Percentiles rank a stretch among this genome's conserved stretches.
Conservation (phyloP, 1,139 yeast genomes). For the Saccharomyces hybrid region DNA sequence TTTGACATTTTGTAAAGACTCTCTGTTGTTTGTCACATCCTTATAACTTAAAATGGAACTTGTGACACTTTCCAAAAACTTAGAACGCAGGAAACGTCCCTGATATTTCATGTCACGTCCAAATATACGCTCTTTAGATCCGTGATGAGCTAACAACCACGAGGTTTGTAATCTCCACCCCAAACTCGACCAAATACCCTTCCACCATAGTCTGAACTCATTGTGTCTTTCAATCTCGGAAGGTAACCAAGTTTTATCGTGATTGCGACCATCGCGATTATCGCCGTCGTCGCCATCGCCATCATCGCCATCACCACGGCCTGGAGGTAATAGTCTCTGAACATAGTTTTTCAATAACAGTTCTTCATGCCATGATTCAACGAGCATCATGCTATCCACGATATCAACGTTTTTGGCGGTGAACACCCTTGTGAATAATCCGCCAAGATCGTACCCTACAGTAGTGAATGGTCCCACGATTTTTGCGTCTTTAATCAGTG, state of each 20-base stretch:
- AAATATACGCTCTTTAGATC: constrained; percentile 54
- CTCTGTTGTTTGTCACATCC: constrained; percentile 50
- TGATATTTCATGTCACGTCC: constrained; percentile 58
- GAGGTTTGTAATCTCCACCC: constrained; percentile 44
- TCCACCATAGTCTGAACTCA: constrained; percentile 59
- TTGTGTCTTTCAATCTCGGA: constrained; percentile 28
- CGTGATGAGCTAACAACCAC: constrained; percentile 41
- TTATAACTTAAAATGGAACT: constrained; percentile 58
- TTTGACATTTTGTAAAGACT: constrained; percentile 47
- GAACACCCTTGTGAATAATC: constrained; percentile 66
- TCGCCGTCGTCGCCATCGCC: constrained; percentile 12
- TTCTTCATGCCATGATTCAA: constrained; percentile 76
- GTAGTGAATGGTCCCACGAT: constrained; percentile 52
- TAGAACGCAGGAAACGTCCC: constrained; percentile 57
- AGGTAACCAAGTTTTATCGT: constrained; percentile 19
- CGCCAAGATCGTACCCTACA: constrained; percentile 81
- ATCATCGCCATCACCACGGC: constrained; percentile 21
- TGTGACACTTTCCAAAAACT: constrained; percentile 69
- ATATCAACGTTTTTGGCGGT: constrained; percentile 56
- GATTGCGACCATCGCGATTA: constrained; percentile 9
- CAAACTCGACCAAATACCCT: constrained; percentile 60
- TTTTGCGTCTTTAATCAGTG: constrained; percentile 41
- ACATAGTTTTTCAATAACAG: constrained; percentile 39
- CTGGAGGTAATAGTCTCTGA: constrained; percentile 41
- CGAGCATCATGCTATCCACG: constrained; percentile 55